Percentiles rank a stretch among this genome's conserved stretches.
Evolutionary conservation across 163 green algal species (phyloP).

Genomic region (Chloroidium sp.): DNA sequence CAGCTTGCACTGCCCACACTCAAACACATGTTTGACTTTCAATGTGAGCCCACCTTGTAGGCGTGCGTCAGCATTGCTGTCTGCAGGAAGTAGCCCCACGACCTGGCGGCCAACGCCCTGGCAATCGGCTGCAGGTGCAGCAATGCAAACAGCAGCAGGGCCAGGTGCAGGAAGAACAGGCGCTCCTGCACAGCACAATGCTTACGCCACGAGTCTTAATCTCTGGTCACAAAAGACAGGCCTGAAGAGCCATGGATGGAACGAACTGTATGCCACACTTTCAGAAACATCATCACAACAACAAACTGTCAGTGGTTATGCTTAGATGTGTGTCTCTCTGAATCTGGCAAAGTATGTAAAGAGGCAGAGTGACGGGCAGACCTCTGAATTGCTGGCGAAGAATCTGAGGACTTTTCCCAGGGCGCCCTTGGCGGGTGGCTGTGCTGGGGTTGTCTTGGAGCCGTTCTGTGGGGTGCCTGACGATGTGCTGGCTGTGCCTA

Average conservation of each 20-base stretch:
- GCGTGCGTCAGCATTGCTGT: slow-evolving; percentile 2
- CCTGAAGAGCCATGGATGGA: not conserved
- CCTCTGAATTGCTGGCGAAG: not conserved
- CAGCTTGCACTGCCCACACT: not conserved
- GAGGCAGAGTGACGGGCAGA: not conserved
- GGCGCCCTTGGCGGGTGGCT: not conserved
- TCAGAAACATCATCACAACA: not conserved
- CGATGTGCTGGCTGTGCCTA: not conserved
- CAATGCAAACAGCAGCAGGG: slow-evolving; percentile 10
- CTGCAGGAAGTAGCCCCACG: slow-evolving; percentile 15
- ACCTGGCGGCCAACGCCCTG: not conserved
- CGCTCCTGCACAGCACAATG: not conserved
- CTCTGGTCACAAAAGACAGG: not conserved
- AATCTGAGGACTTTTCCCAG: not conserved
- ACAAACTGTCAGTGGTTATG: not conserved
- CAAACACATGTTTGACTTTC: not conserved
- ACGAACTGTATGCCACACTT: not conserved
- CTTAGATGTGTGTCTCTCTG: not conserved
- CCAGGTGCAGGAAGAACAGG: slow-evolving; percentile 13
- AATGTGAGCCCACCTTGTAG: slow-evolving; percentile 10
- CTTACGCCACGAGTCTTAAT: not conserved
- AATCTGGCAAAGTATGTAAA: not conserved
- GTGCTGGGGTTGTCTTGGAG: not conserved
- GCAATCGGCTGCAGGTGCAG: slow-evolving; percentile 15
- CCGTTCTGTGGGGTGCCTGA: not conserved